Evolutionary conservation across 371 early-diverging fungal genomes (phyloP), one percentile per base, ranked within the genome.

Genomic region (Mucor irregularis): DNA sequence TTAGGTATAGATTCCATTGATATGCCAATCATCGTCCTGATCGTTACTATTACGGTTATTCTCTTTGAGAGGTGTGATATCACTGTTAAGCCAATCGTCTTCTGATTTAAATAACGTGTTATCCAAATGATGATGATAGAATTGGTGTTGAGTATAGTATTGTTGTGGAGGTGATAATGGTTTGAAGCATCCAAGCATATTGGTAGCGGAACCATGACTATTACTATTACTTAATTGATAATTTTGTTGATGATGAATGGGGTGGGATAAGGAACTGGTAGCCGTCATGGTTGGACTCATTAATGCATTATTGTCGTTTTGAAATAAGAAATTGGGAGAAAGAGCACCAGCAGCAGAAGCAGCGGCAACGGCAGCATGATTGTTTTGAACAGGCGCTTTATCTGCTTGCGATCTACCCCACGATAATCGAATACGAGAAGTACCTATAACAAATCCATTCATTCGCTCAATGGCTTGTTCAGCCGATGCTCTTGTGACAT

Each of bases 391-490:
- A 22, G 40, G 31, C 7, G 31, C 13, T 39, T 56, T 61, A 50
- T 61, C 62, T 16, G 56, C 39, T 57, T 90, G 92, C 6, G 92
- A 86, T 44, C 93, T 82, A 19, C 96, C 96, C 96, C 96, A 95
- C 21, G 92, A 91, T 19, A 95, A 76, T 33, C 96, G 86, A 25
- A 95, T 87, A 35, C 91, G 82, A 2, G 92, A 91, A 17, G 78
- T 83, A 4, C 92, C 93, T 54, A 96, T 86, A 47, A 85, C 67
- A 58, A 86, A 88, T 8, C 93, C 93, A 68, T 93, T 91, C 87
- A 97, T 86, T 61, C 89, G 85, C 49, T 79, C 81, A 65, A 97
- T 91, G 4, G 97, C 96, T 44, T 83, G 71, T 65, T 95, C 96
- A 7, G 97, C 96, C 39, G 87, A 81, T 33, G 82, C 82, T 13